Evolutionary conservation across 495 filamentous ascomycete species (phyloP).

Genomic region (Penicillium simplicissimum): DNA sequence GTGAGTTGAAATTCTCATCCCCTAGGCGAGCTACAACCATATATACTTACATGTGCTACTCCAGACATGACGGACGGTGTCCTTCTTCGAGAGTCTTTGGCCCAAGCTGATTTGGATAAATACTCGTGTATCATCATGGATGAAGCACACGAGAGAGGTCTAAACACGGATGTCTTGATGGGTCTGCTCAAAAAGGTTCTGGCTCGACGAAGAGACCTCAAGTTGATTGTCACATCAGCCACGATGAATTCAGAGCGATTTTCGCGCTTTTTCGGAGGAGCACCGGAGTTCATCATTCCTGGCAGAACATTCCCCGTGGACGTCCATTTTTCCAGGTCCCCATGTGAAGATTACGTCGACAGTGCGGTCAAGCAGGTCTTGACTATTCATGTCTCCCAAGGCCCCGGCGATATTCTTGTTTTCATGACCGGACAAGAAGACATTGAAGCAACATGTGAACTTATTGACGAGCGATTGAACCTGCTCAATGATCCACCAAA

Average conservation of each 20-base stretch:
- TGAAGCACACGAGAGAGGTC: slow-evolving; percentile 94
- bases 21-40: background rate
- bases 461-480: slow-evolving; percentile 85
- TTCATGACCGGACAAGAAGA: slow-evolving; percentile 99
- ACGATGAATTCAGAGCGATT: slow-evolving; percentile 99
- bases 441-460: slow-evolving; percentile 94
- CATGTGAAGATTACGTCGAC: slow-evolving; percentile 97
- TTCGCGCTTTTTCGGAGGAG: slow-evolving; percentile 95
- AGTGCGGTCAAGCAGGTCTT: slow-evolving; percentile 95
- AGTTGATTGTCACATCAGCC: slow-evolving; percentile 96
- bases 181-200: slow-evolving; percentile 97
- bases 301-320: slow-evolving; percentile 97
- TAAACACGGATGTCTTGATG: slow-evolving; percentile 98
- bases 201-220: slow-evolving; percentile 84
- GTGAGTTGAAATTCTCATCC: slow-evolving; percentile 31
- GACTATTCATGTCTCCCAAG: slow-evolving; percentile 95
- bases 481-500: slow-evolving; percentile 93
- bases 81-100: slow-evolving; percentile 86
- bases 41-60: slow-evolving; percentile 24
- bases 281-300: slow-evolving; percentile 95
- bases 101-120: slow-evolving; percentile 88
- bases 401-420: slow-evolving; percentile 88
- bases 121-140: slow-evolving; percentile 99
- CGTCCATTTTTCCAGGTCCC: slow-evolving; percentile 91
- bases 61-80: slow-evolving; percentile 97